Conservation (phyloP, 805 yeast species). For the Wickerhamiella brachini region DNA sequence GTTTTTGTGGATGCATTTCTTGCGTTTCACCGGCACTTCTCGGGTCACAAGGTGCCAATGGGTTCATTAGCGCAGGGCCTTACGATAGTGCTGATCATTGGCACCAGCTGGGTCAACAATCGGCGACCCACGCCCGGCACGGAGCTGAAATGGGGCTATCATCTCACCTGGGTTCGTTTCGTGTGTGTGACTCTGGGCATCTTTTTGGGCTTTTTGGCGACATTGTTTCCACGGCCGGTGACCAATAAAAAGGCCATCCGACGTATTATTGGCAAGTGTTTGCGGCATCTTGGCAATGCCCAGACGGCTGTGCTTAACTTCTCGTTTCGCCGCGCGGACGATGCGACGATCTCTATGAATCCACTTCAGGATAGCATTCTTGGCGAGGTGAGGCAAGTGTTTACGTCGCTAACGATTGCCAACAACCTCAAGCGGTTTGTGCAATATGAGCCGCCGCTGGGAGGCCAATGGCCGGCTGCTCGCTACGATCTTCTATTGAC, state of each 20-base stretch:
- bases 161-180: slow-evolving; percentile 25
- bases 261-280: neutral
- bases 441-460: slow-evolving; percentile 23
- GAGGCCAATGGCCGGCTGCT: slow-evolving; percentile 23
- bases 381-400: neutral
- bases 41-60: slow-evolving; percentile 20
- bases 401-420: slow-evolving; percentile 8
- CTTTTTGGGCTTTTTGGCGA: slow-evolving; percentile 21
- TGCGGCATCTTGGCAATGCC: neutral
- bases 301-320: neutral
- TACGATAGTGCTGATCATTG: slow-evolving; percentile 21
- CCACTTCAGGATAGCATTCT: neutral
- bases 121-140: slow-evolving; percentile 12
- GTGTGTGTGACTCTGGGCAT: slow-evolving; percentile 23
- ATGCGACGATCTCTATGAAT: neutral
- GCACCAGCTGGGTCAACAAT: slow-evolving; percentile 23
- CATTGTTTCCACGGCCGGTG: slow-evolving; percentile 21
- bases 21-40: slow-evolving; percentile 22
- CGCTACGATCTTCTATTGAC: slow-evolving; percentile 20
- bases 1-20: neutral
- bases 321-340: neutral
- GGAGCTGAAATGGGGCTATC: slow-evolving; percentile 20
- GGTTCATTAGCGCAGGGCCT: slow-evolving; percentile 6
- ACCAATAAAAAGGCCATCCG: slow-evolving; percentile 24
- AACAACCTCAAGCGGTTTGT: slow-evolving; percentile 14